phyloP scores from a whole-genome alignment of 306 rosid species.

The Alnus glutinosa region DNA sequence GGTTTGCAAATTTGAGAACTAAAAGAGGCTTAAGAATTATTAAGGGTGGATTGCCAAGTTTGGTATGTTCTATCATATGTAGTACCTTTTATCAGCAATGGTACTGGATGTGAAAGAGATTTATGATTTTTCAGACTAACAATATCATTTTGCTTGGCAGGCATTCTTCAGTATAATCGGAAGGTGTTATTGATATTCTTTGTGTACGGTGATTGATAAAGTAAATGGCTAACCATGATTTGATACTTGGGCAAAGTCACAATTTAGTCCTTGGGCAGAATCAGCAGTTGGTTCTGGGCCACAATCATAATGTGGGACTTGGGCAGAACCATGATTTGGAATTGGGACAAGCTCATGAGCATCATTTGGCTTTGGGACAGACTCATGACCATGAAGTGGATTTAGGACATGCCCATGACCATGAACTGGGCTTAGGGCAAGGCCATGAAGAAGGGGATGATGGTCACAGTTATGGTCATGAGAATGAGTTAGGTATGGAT shows the following conservation, averaged over 20 bases:
- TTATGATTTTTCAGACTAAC: conserved; percentile 21
- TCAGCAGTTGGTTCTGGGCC: conserved; percentile 62
- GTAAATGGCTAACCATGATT: conserved; percentile 72
- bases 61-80: conserved; percentile 16
- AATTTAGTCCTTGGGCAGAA: conserved; percentile 65
- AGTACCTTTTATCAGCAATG: not conserved
- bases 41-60: conserved; percentile 20
- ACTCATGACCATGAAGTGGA: conserved; percentile 62
- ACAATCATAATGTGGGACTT: conserved; percentile 59
- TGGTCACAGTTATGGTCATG: conserved; percentile 59
- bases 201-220: conserved; percentile 22
- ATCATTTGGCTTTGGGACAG: conserved; percentile 52
- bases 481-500: conserved; percentile 57
- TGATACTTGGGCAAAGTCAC: conserved; percentile 73
- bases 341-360: conserved; percentile 49
- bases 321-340: conserved; percentile 63
- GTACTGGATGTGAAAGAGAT: conserved; percentile 12
- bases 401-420: conserved; percentile 52
- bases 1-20: conserved; percentile 16
- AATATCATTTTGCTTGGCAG: conserved; percentile 39
- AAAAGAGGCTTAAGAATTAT: conserved; percentile 13
- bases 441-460: conserved; percentile 56
- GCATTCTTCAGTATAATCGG: conserved; percentile 29
- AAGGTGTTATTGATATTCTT: conserved; percentile 20
- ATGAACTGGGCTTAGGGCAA: conserved; percentile 58